Percentiles rank a stretch among this genome's conserved stretches.
Conservation (phyloP, 441 rosid genomes). For the Manihot esculenta region DNA sequence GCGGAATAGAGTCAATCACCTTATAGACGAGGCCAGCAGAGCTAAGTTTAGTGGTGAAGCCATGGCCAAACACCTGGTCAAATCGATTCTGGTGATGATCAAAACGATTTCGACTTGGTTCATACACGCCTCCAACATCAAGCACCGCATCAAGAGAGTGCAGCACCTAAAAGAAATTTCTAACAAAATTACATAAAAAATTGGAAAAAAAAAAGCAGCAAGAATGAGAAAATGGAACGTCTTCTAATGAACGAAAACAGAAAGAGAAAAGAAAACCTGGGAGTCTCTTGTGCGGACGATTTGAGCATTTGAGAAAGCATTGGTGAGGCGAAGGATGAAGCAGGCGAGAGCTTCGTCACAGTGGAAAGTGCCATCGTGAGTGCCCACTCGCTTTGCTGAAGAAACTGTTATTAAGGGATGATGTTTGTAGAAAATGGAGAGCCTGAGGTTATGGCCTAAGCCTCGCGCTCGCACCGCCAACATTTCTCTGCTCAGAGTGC, state of each 20-base stretch:
- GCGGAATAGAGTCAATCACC: neutral
- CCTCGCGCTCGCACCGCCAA: neutral
- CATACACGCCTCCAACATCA: conserved; percentile 80
- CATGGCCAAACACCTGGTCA: conserved; percentile 64
- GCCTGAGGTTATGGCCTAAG: neutral
- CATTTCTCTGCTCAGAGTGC: neutral
- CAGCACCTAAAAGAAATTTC: conserved; percentile 43
- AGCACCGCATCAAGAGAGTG: conserved; percentile 72
- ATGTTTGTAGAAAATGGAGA: neutral
- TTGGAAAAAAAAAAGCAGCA: too few relatives aligned
- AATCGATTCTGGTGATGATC: conserved; percentile 58
- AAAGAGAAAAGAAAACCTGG: neutral
- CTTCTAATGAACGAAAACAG: neutral
- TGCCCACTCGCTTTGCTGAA: neutral
- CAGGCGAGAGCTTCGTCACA: conserved; percentile 5
- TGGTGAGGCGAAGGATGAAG: conserved; percentile 2
- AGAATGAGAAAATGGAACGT: neutral
- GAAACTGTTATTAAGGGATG: neutral
- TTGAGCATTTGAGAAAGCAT: conserved; percentile 1
- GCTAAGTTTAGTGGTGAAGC: conserved; percentile 69
- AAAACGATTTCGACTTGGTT: conserved; percentile 52
- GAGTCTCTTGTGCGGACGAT: neutral
- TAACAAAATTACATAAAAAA: too few relatives aligned
- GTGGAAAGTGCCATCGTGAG: conserved; percentile 3
- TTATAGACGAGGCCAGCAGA: conserved; percentile 55